A percentile compares a stretch with the other conserved stretches of the same genome.
Conservation (phyloP, 1,139 yeast species). For the Candida pseudoviswanathii region DNA sequence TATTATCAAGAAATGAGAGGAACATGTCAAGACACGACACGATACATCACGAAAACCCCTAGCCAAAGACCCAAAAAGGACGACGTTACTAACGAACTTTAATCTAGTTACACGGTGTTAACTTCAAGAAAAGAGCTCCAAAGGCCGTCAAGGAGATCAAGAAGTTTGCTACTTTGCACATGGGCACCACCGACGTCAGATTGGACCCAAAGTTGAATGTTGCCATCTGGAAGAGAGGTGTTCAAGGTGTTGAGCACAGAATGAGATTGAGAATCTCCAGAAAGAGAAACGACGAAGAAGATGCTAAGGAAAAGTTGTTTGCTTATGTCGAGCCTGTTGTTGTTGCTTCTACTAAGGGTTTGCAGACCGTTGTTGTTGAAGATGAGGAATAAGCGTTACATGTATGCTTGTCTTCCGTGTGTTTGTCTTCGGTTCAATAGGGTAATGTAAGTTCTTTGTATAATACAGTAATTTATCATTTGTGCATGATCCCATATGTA, state of each 20-base stretch:
- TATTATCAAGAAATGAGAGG: no score
- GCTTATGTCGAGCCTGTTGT: conserved; percentile 97
- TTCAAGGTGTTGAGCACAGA: conserved; percentile 98
- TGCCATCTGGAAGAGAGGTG: conserved; percentile 99
- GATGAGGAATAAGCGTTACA: conserved; percentile 41
- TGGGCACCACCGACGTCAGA: conserved; percentile 99
- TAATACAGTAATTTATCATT: not conserved
- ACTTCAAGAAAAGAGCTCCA: conserved; percentile 99
- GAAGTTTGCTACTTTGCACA: conserved; percentile 97
- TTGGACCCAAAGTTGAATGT: conserved; percentile 98
- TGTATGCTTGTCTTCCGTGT: not conserved
- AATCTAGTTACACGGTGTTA: conserved; percentile 87
- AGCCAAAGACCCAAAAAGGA: no score
- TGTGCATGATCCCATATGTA: not conserved
- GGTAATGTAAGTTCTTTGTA: conserved; percentile 1
- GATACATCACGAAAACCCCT: no score
- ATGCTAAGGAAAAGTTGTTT: conserved; percentile 97
- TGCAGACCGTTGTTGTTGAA: conserved; percentile 96
- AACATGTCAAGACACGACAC: no score
- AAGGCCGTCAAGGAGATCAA: conserved; percentile 98
- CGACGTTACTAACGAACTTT: conserved; percentile 13
- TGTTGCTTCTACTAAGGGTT: conserved; percentile 95
- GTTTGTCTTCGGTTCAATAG: not conserved
- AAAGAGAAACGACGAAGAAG: conserved; percentile 99
- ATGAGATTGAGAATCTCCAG: conserved; percentile 98